Evolutionary conservation across 305 asterid species (phyloP), one percentile per base, ranked within the genome.

Genomic region (Fraxinus nigra): DNA sequence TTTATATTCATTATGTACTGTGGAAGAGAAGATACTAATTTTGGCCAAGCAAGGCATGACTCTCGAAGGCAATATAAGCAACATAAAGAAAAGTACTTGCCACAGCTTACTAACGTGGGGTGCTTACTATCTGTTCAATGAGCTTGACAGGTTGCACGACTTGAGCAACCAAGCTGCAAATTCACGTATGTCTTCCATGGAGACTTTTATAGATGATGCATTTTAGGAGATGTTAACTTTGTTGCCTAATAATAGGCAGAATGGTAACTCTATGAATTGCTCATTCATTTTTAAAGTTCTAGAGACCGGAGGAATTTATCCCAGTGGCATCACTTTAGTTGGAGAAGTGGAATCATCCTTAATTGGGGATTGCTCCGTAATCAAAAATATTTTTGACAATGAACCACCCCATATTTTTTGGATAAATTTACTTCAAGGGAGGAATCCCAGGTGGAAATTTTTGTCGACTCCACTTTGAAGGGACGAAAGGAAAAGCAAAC

Each of bases 71-170:
- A 86, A 65, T 56, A 24, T 81, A 56, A 43, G 34, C 35, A 84
- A 40, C 26, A 54, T 87, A 43, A 85, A 79, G 63, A 87, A 80
- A 30, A 83, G 84, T 32, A 83, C 84, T 24, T 89, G 91, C 75
- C 92, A 89, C 43, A 85, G 75, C 67, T 80, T 92, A 40, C 87
- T 92, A 26, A 76, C 81, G 76, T 92, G 94, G 97, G 92, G 93
- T 38, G 91, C 92, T 78, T 83, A 81, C 65, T 79, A 48, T 79
- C 88, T 89, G 46, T 90, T 93, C 82, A 54, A 82, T 5, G 85
- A 79, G 89, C 89, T 90, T 67, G 87, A 90, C 18, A 81, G 72
- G 77, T 85, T 83, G 79, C 81, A 82, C 76, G 79, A 72, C 37
- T 35, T 8, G 33, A 30, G 33, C 33, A 30, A 30, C 33, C 33